A percentile compares a stretch with the other conserved stretches of the same genome.
Conservation (phyloP, 306 rosid species). For the Myrica gale region DNA sequence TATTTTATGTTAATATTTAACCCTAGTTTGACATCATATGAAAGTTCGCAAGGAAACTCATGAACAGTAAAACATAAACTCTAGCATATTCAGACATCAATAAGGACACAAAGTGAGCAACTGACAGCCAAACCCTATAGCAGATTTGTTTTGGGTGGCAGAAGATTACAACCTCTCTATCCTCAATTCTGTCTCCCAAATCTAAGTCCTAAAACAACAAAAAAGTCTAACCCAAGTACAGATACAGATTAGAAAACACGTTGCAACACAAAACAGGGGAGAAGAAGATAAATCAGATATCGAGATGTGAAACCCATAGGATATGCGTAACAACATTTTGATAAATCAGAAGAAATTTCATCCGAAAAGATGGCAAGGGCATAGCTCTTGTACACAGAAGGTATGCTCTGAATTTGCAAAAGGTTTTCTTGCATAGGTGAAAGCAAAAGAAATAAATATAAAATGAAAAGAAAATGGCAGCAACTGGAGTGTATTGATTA, state of each 20-base stretch:
- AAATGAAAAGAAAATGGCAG: slow-evolving; percentile 8
- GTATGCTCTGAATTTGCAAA: background rate
- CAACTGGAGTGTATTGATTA: slow-evolving; percentile 19
- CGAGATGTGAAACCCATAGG: background rate
- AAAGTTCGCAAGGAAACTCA: background rate
- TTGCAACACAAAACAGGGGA: background rate
- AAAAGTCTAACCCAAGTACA: background rate
- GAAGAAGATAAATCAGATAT: background rate
- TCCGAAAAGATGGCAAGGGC: background rate
- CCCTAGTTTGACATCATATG: background rate
- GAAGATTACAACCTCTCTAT: background rate
- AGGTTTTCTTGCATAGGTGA: background rate
- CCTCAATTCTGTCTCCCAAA: background rate
- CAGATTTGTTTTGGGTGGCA: background rate
- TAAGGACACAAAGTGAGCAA: background rate
- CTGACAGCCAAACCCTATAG: background rate
- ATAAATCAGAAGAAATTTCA: background rate
- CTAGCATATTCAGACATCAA: too few species aligned
- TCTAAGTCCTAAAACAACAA: background rate
- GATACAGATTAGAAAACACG: background rate
- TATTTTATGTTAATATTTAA: background rate
- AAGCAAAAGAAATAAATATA: slow-evolving; percentile 1
- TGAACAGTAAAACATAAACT: background rate
- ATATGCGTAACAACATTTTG: background rate
- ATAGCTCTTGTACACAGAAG: background rate